Evolutionary conservation across 2,329 filamentous ascomycete genomes (phyloP).

Genomic region (Botrytis deweyae): DNA sequence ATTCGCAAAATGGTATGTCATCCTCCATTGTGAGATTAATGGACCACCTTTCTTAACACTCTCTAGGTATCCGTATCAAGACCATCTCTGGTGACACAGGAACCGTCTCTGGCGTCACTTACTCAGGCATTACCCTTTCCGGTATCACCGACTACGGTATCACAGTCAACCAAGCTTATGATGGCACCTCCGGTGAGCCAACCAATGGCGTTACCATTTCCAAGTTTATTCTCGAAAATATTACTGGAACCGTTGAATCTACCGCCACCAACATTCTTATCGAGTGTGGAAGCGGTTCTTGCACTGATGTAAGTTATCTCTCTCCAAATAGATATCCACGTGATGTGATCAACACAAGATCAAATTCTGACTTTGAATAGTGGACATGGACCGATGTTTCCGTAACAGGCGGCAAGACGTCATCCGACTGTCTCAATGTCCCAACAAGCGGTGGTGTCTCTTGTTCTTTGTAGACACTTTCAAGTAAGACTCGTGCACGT

Average conservation of each 20-base stretch:
- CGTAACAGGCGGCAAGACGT: constrained; percentile 52
- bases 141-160: constrained; percentile 51
- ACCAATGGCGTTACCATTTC: constrained; percentile 52
- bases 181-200: constrained; percentile 47
- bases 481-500: not conserved
- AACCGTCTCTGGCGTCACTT: constrained; percentile 52
- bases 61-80: constrained; percentile 56
- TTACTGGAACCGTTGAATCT: constrained; percentile 45
- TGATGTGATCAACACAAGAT: not conserved
- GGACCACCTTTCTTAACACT: constrained; percentile 25
- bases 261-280: constrained; percentile 49
- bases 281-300: constrained; percentile 52
- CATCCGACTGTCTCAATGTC: constrained; percentile 44
- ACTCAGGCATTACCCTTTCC: constrained; percentile 50
- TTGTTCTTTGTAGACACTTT: constrained; percentile 6
- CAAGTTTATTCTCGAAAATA: constrained; percentile 45
- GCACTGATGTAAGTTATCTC: constrained; percentile 40
- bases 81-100: constrained; percentile 53
- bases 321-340: not conserved
- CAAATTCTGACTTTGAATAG: constrained; percentile 21
- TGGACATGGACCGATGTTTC: constrained; percentile 53
- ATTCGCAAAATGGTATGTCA: constrained; percentile 54
- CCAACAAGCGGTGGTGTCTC: constrained; percentile 27
- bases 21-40: constrained; percentile 42
- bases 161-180: constrained; percentile 56